Evolutionary conservation across 495 filamentous ascomycete genomes (phyloP).

Genomic region (Xylaria bambusicola): DNA sequence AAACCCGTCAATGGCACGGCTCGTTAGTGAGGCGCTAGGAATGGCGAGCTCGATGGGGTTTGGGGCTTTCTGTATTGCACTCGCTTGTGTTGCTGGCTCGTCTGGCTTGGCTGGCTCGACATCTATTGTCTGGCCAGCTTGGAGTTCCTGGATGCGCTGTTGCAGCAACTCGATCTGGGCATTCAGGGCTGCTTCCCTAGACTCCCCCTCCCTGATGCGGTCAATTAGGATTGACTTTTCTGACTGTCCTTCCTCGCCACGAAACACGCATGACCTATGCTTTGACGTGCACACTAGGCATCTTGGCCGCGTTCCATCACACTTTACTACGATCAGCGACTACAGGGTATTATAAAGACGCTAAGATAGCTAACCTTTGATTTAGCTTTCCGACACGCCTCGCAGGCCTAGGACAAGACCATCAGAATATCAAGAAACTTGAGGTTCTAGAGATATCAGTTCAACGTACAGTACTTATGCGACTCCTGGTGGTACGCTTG

Average conservation of each 20-base stretch:
- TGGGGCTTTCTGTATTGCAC: no score
- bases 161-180: no score
- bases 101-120: no score
- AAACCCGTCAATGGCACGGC: background rate
- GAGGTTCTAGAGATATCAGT: no score
- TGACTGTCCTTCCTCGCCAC: background rate
- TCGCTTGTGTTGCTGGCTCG: no score
- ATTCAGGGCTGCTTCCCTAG: background rate
- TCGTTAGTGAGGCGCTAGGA: background rate
- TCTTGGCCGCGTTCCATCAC: background rate
- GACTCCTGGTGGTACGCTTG: background rate
- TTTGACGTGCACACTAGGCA: background rate
- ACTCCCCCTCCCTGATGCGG: background rate
- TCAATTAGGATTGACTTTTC: background rate
- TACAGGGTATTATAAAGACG: background rate
- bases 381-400: slow-evolving; percentile 3
- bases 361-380: background rate
- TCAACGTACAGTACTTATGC: background rate
- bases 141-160: no score
- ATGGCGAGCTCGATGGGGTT: no score
- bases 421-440: background rate
- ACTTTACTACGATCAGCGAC: background rate
- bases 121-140: no score
- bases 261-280: background rate
- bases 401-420: background rate